Percentiles rank a stretch among this genome's conserved stretches.
Evolutionary conservation across 176 grass and related monocot species (phyloP).

Genomic region (Paspalum notatum): DNA sequence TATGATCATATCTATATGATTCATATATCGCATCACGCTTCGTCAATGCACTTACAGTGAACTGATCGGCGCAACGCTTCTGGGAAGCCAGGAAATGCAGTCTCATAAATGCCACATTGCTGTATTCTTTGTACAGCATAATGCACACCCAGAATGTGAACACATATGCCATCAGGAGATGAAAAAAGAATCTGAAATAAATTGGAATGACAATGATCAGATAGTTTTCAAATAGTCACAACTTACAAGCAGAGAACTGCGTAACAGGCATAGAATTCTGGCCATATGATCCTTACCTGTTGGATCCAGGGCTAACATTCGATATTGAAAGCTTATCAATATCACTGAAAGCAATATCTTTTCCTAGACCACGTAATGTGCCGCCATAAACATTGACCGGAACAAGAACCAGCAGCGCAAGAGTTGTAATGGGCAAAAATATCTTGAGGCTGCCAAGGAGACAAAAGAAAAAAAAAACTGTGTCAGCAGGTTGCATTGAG

Average conservation of each 20-base stretch:
- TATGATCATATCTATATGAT: neutral
- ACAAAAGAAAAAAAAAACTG: neutral
- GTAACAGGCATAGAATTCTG: neutral
- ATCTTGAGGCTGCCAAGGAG: slow-evolving; percentile 81
- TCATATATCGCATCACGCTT: slow-evolving; percentile 7
- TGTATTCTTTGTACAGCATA: slow-evolving; percentile 93
- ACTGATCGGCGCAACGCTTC: slow-evolving; percentile 85
- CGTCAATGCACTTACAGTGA: slow-evolving; percentile 73
- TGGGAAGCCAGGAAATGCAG: slow-evolving; percentile 94
- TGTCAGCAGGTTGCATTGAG: neutral
- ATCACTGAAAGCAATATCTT: slow-evolving; percentile 76
- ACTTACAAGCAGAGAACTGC: neutral
- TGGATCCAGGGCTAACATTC: slow-evolving; percentile 87
- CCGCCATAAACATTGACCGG: slow-evolving; percentile 92
- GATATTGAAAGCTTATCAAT: slow-evolving; percentile 99
- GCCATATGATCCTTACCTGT: slow-evolving; percentile 54
- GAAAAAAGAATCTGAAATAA: slow-evolving; percentile 86
- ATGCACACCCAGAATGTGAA: slow-evolving; percentile 91
- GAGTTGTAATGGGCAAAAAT: slow-evolving; percentile 71
- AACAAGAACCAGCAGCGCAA: slow-evolving; percentile 82
- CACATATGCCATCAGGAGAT: slow-evolving; percentile 85
- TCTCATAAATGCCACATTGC: slow-evolving; percentile 91
- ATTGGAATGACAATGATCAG: slow-evolving; percentile 19
- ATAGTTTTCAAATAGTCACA: slow-evolving; percentile 1
- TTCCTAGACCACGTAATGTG: slow-evolving; percentile 69